phyloP scores from a whole-genome alignment of 495 filamentous ascomycete genomes.

The Mycothermus thermophilus region DNA sequence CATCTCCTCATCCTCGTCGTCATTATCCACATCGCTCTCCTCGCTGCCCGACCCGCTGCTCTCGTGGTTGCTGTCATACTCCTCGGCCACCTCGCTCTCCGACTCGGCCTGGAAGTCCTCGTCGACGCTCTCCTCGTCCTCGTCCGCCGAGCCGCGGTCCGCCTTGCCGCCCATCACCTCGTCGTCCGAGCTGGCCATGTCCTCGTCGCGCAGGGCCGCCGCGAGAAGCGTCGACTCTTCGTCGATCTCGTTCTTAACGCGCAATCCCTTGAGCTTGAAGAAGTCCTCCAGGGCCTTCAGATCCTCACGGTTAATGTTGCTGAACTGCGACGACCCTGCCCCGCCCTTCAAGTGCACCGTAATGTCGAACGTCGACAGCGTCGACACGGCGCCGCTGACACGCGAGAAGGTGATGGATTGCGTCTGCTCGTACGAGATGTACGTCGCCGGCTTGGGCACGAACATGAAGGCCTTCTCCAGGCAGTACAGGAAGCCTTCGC shows the following conservation, averaged over 20 bases:
- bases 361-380: slow-evolving; percentile 93
- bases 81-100: slow-evolving; percentile 91
- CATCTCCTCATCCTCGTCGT: slow-evolving; percentile 24
- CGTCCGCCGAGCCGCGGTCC: slow-evolving; percentile 83
- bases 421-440: slow-evolving; percentile 85
- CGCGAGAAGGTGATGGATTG: slow-evolving; percentile 86
- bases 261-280: slow-evolving; percentile 82
- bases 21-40: slow-evolving; percentile 40
- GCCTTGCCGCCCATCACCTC: slow-evolving; percentile 62
- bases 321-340: slow-evolving; percentile 78
- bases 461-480: slow-evolving; percentile 98
- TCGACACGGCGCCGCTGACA: slow-evolving; percentile 84
- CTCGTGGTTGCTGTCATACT: slow-evolving; percentile 83
- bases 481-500: slow-evolving; percentile 93
- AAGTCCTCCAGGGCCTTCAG: slow-evolving; percentile 90
- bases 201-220: slow-evolving; percentile 65
- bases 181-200: slow-evolving; percentile 64
- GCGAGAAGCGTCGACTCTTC: slow-evolving; percentile 54
- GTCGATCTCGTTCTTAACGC: slow-evolving; percentile 89
- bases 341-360: slow-evolving; percentile 70
- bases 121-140: slow-evolving; percentile 86
- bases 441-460: slow-evolving; percentile 94
- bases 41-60: slow-evolving; percentile 58
- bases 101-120: slow-evolving; percentile 89
- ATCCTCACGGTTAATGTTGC: slow-evolving; percentile 98